Conservation (phyloP, 179 eudicot genomes). For the Actinidia arguta region DNA sequence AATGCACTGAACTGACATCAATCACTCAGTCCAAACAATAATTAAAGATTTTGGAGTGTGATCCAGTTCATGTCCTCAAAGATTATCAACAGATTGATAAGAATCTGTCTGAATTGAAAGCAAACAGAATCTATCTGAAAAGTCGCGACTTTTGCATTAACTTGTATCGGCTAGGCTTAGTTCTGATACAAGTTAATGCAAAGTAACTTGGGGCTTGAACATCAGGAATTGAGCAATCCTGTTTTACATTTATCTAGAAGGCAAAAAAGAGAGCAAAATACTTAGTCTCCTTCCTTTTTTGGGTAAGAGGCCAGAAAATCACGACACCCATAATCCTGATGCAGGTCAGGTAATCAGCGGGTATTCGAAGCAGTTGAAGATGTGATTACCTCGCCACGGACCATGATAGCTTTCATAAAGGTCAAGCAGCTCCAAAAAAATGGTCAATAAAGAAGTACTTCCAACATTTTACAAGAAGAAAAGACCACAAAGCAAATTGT, state of each 20-base stretch:
- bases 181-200: not conserved
- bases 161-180: not conserved
- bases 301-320: not conserved
- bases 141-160: not conserved
- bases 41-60: not conserved
- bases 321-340: not conserved
- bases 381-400: too few relatives aligned
- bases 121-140: not conserved
- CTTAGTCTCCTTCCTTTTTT: not conserved
- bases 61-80: not conserved
- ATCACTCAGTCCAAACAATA: not conserved
- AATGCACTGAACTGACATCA: not conserved
- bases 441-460: conserved; percentile 8
- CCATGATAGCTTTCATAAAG: not conserved
- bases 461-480: not conserved
- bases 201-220: not conserved
- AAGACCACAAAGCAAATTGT: not conserved
- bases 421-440: too few relatives aligned
- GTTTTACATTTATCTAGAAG: not conserved
- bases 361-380: too few relatives aligned
- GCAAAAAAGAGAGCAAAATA: not conserved
- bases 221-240: not conserved
- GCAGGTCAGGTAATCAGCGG: not conserved
- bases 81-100: not conserved
- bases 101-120: not conserved